Evolutionary conservation across 768 basidiomycete species (phyloP), one percentile per base, ranked within the genome.

Genomic region (Leccinum pellstonianum): DNA sequence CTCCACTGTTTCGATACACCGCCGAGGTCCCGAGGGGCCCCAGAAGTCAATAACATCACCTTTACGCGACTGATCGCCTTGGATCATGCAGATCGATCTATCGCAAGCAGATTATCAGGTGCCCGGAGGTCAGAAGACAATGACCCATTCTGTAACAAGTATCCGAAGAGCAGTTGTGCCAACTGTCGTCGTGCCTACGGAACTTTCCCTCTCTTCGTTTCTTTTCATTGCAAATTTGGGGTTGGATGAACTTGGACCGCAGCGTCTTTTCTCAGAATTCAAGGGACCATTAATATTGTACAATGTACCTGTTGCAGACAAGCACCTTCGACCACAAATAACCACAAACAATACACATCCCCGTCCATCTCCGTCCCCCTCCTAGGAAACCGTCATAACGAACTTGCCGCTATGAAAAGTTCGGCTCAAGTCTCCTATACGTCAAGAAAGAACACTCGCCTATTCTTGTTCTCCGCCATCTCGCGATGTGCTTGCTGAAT

Each of bases 401-500:
- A 76, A 71, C 62, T 75, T 75, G 52, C 74, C 74, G 14, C 75
- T 75, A 43, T 21, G 25, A 56, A 58, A 52, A 25, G 15, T 54
- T 25, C 48, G 54, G 23, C 12, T 52, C 38, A 17, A 27, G 29
- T 17, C 23, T 29, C 59, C 50, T 23, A 38, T 55, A 46, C 49
- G 1, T 56, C 60, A 49, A 27, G 31, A 3, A 56, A 56, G 55
- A 54, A 54, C 43, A 52, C 78, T 70, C 54, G 70, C 73, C 75
- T 80, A 64, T 83, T 87, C 73, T 77, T 81, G 68, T 93, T 88
- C 58, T 77, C 84, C 70, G 90, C 86, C 88, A 98, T 94, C 74
- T 91, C 91, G 61, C 80, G 79, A 62, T 93, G 92, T 2, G 93
- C 94, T 31, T 83, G 82, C 66, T 85, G 84, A 54, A 96, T 91